phyloP scores from a whole-genome alignment of 805 yeast genomes.

The Naumovozyma dairenensis region DNA sequence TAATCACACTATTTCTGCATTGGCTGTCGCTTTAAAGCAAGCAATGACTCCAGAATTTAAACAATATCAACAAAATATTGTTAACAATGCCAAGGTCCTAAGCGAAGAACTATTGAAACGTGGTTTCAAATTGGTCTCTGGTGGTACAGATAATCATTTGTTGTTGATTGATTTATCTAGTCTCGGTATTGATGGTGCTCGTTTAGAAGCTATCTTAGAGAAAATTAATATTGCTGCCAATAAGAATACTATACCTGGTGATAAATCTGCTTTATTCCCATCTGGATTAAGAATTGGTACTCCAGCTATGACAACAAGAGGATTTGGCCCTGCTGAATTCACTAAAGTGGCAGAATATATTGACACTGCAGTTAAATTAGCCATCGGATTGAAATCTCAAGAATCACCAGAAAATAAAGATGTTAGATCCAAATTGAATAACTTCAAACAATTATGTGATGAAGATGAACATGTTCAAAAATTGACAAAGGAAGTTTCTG shows the following conservation, averaged over 20 bases:
- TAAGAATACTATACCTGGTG: slow-evolving; percentile 95
- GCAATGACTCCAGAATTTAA: slow-evolving; percentile 81
- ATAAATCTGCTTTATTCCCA: slow-evolving; percentile 90
- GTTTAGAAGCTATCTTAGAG: slow-evolving; percentile 85
- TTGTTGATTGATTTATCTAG: slow-evolving; percentile 74
- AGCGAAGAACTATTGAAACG: slow-evolving; percentile 53
- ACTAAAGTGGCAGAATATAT: slow-evolving; percentile 71
- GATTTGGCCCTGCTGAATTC: slow-evolving; percentile 71
- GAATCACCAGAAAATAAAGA: slow-evolving; percentile 39
- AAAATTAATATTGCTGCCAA: slow-evolving; percentile 87
- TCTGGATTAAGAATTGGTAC: slow-evolving; percentile 96
- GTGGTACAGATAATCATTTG: slow-evolving; percentile 93
- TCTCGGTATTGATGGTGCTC: slow-evolving; percentile 82
- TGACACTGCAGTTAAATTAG: slow-evolving; percentile 64
- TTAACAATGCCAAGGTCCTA: slow-evolving; percentile 70
- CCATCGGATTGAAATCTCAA: slow-evolving; percentile 48
- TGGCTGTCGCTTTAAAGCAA: slow-evolving; percentile 91
- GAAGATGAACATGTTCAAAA: slow-evolving; percentile 50
- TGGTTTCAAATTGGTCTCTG: slow-evolving; percentile 73
- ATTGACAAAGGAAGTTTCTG: slow-evolving; percentile 55
- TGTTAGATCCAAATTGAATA: slow-evolving; percentile 52
- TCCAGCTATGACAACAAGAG: slow-evolving; percentile 98
- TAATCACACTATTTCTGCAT: slow-evolving; percentile 93
- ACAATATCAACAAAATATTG: slow-evolving; percentile 74
- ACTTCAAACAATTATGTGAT: slow-evolving; percentile 63